Conservation (phyloP, 1,284 basidiomycete species). For the Melanopsichium pennsylvanicum region DNA sequence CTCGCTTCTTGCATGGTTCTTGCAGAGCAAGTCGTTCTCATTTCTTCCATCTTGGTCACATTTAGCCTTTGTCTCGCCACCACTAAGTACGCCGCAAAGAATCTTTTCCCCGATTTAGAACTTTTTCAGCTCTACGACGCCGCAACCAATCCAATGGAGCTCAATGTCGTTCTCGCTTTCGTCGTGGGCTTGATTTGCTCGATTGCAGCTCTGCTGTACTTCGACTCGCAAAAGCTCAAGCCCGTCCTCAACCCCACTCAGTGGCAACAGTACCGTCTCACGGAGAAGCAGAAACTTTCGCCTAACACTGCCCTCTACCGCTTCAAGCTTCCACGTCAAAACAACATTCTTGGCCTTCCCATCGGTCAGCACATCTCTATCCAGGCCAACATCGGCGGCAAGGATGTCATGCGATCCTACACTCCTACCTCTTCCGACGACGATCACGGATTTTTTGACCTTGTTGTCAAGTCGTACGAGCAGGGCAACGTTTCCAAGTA, state of each 20-base stretch:
- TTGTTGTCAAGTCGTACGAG: constrained; percentile 97
- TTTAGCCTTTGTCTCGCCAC: constrained; percentile 42
- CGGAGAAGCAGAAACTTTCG: constrained; percentile 84
- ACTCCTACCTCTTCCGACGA: constrained; percentile 93
- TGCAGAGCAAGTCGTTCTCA: constrained; percentile 38
- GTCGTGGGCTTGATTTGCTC: constrained; percentile 52
- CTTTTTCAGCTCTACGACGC: constrained; percentile 47
- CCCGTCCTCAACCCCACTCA: constrained; percentile 77
- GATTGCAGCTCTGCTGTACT: constrained; percentile 51
- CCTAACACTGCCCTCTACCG: constrained; percentile 96
- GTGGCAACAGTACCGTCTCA: constrained; percentile 84
- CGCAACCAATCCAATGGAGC: constrained; percentile 59
- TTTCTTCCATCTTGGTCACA: constrained; percentile 46
- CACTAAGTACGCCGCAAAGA: constrained; percentile 30
- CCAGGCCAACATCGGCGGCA: constrained; percentile 87
- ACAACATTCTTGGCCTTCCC: constrained; percentile 86
- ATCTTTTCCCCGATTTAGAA: constrained; percentile 33
- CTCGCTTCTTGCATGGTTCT: constrained; percentile 31
- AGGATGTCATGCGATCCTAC: constrained; percentile 88
- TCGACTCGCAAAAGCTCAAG: constrained; percentile 57
- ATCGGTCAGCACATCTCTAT: constrained; percentile 96
- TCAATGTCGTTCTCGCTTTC: constrained; percentile 56
- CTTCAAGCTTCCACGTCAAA: constrained; percentile 78
- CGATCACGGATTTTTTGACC: constrained; percentile 90
- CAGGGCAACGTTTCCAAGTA: constrained; percentile 91